These are phyloP conservation scores for Rosa persica DNA, from an alignment of 306 rosid species.

Conservation along the genomic window DNA sequence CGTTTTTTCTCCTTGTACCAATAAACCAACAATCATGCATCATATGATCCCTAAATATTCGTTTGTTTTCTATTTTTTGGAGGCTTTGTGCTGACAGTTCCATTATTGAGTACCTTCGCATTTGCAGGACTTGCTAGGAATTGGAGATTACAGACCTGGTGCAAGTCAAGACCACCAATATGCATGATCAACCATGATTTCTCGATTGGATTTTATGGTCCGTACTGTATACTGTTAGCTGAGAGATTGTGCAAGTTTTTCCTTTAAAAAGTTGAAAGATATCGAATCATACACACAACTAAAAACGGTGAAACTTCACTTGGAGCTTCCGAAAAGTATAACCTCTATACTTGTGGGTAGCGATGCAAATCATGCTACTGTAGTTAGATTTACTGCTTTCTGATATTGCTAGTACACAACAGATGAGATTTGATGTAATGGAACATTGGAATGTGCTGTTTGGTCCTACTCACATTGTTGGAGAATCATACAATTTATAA, in stretches of 20 bases:
- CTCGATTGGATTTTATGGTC: background rate
- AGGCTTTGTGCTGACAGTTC: background rate
- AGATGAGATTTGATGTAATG: background rate
- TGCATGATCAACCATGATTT: conserved; percentile 13
- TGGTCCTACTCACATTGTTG: conserved; percentile 2
- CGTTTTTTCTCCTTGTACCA: background rate
- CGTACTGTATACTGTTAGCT: background rate
- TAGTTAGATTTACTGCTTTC: conserved; percentile 4
- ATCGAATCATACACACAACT: background rate
- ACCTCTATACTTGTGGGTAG: background rate
- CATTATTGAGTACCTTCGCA: background rate
- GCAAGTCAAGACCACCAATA: conserved; percentile 48
- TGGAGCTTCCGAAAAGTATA: conserved; percentile 1
- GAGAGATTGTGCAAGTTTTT: background rate
- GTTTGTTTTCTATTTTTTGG: background rate
- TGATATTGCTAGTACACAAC: background rate
- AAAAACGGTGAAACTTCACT: background rate
- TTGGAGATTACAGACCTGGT: conserved; percentile 88
- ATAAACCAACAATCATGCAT: background rate
- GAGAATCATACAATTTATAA: background rate
- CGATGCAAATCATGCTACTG: background rate
- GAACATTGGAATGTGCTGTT: background rate
- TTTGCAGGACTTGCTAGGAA: conserved; percentile 86
- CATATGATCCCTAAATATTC: background rate
- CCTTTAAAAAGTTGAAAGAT: background rate